phyloP scores from a whole-genome alignment of 2,329 filamentous ascomycete genomes.

The Diplodia scrobiculata region DNA sequence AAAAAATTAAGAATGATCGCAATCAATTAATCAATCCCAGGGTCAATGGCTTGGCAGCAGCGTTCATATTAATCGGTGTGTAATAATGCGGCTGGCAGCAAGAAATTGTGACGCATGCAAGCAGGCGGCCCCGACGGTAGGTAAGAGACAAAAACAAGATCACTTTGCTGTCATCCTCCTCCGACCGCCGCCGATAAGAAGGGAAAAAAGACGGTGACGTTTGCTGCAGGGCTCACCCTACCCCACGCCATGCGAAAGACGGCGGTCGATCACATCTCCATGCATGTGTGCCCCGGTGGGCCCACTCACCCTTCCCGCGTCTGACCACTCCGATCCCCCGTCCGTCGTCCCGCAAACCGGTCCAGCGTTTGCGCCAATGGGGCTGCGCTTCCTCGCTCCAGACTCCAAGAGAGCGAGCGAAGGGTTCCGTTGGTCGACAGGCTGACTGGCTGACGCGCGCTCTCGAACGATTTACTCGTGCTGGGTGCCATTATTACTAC shows the following conservation, averaged over 20 bases:
- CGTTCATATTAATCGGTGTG: not conserved
- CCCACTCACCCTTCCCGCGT: not conserved
- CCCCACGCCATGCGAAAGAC: not conserved
- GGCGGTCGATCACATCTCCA: not conserved
- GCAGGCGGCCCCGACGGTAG: not conserved
- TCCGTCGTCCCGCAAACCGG: conserved; percentile 9
- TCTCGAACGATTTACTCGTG: not conserved
- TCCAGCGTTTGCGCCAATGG: conserved; percentile 5
- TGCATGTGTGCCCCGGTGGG: not conserved
- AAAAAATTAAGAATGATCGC: not conserved
- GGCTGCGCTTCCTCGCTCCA: not conserved
- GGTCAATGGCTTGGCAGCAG: not conserved
- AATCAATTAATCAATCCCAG: not conserved
- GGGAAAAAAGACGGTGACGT: not conserved
- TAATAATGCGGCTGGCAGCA: not conserved
- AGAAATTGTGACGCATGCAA: not conserved
- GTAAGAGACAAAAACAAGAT: not conserved
- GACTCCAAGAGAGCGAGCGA: not conserved
- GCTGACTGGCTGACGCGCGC: not conserved
- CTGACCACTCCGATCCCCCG: not conserved
- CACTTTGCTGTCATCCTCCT: not conserved
- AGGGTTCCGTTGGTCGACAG: not conserved
- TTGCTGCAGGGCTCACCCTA: not conserved
- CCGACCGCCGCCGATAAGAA: not conserved
- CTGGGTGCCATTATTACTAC: not conserved